Evolutionary conservation across 2,329 filamentous ascomycete genomes (phyloP).

Genomic region (Aspergillus cejpii): DNA sequence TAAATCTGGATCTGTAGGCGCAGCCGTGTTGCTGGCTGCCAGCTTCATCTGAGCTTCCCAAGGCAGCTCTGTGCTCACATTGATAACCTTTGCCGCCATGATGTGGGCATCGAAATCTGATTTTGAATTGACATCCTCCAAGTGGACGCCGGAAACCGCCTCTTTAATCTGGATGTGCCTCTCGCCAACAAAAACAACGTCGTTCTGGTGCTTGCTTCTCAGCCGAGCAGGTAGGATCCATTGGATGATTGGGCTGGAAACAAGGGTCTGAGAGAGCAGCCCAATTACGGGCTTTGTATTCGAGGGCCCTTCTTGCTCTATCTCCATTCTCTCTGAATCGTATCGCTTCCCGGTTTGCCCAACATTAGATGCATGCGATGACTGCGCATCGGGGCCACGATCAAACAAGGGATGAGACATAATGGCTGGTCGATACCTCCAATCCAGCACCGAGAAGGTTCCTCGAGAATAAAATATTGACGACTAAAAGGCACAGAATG

Average conservation of each 20-base stretch:
- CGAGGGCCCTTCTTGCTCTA: conserved; percentile 7
- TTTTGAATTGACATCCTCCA: conserved; percentile 71
- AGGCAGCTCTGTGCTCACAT: conserved; percentile 44
- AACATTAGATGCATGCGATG: not conserved
- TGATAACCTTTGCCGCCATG: conserved; percentile 69
- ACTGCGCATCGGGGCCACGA: not conserved
- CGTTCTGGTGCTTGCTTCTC: conserved; percentile 62
- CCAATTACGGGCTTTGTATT: conserved; percentile 53
- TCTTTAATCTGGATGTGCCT: conserved; percentile 75
- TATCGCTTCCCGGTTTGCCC: not conserved
- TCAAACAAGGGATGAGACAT: conserved; percentile 9
- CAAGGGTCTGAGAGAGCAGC: conserved; percentile 68
- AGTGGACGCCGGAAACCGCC: conserved; percentile 56
- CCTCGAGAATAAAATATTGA: not conserved
- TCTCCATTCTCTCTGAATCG: conserved; percentile 13
- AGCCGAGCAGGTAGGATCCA: conserved; percentile 75
- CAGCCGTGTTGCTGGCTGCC: conserved; percentile 8
- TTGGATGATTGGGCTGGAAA: conserved; percentile 67
- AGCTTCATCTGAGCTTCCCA: conserved; percentile 30
- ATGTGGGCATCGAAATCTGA: conserved; percentile 73
- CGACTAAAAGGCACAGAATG: not conserved
- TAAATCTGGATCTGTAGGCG: conserved; percentile 6
- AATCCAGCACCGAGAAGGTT: not conserved
- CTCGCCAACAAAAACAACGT: conserved; percentile 82
- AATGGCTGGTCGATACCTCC: not conserved